Conservation (phyloP, 2,329 filamentous ascomycete species). For the Alternaria sp. region DNA sequence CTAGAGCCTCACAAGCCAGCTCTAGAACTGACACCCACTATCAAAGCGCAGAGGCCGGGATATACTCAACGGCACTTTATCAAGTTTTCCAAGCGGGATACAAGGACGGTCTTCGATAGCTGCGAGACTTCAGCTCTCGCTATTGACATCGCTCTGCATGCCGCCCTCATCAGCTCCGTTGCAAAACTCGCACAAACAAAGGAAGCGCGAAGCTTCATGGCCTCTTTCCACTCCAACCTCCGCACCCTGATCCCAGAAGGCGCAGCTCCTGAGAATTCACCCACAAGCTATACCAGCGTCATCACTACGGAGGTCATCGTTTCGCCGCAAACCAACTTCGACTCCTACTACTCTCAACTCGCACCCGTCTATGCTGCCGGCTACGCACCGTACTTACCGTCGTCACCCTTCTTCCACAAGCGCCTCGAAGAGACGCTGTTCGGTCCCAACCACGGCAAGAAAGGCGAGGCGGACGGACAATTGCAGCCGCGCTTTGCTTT, state of each 20-base stretch:
- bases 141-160: conserved; percentile 22
- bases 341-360: conserved; percentile 29
- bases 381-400: conserved; percentile 28
- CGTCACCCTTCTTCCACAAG: conserved; percentile 30
- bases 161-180: conserved; percentile 27
- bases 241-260: conserved; percentile 29
- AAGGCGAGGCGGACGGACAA: conserved; percentile 21
- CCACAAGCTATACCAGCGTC: conserved; percentile 30
- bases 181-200: conserved; percentile 22
- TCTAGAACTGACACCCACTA: conserved; percentile 27
- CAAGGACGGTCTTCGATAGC: conserved; percentile 20
- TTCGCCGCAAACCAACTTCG: conserved; percentile 23
- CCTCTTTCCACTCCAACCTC: conserved; percentile 36
- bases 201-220: conserved; percentile 31
- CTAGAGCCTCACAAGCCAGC: conserved; percentile 28
- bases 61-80: conserved; percentile 14
- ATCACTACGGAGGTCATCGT: conserved; percentile 33
- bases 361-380: conserved; percentile 28
- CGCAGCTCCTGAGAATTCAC: conserved; percentile 24
- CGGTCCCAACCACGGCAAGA: conserved; percentile 5
- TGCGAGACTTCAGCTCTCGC: conserved; percentile 18
- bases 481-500: conserved; percentile 29
- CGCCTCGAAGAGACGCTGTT: conserved; percentile 22
- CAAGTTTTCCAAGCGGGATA: conserved; percentile 17
- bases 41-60: conserved; percentile 16